These are phyloP conservation scores for Penicillium cosmopolitanum DNA, from an alignment of 495 filamentous ascomycete species.

Conservation along the genomic window DNA sequence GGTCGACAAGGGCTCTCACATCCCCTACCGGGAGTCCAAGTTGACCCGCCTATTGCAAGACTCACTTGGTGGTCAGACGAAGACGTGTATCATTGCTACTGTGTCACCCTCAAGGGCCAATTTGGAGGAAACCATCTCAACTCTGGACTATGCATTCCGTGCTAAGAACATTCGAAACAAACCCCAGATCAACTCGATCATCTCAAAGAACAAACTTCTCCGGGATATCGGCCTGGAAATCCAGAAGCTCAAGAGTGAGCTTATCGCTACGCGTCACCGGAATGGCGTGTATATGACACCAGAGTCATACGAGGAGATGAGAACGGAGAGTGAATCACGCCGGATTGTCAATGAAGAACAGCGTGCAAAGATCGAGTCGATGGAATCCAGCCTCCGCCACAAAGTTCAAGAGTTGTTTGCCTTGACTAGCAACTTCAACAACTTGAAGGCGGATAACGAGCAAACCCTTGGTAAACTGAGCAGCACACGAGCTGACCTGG, in stretches of 20 bases:
- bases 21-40: conserved; percentile 96
- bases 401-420: conserved; percentile 90
- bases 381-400: conserved; percentile 85
- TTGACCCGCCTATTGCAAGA: conserved; percentile 94
- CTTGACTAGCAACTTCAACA: conserved; percentile 81
- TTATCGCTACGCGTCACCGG: conserved; percentile 89
- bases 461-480: conserved; percentile 69
- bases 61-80: conserved; percentile 91
- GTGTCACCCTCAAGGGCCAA: conserved; percentile 93
- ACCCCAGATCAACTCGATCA: conserved; percentile 87
- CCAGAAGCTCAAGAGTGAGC: conserved; percentile 88
- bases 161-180: conserved; percentile 99
- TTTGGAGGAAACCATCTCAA: conserved; percentile 96
- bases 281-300: conserved; percentile 92
- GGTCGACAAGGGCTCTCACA: conserved; percentile 87
- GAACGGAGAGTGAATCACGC: conserved; percentile 88
- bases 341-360: conserved; percentile 92
- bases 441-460: conserved; percentile 85
- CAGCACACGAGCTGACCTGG: conserved; percentile 76
- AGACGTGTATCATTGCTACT: conserved; percentile 98
- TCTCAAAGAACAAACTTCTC: conserved; percentile 90
- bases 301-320: conserved; percentile 84
- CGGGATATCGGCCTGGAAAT: conserved; percentile 92
- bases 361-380: conserved; percentile 84
- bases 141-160: conserved; percentile 93